Percentiles rank a stretch among this genome's conserved stretches.
These are phyloP conservation scores for Tubosaeta brunneosetosa DNA, from an alignment of 768 basidiomycete genomes.

Conservation along the genomic window DNA sequence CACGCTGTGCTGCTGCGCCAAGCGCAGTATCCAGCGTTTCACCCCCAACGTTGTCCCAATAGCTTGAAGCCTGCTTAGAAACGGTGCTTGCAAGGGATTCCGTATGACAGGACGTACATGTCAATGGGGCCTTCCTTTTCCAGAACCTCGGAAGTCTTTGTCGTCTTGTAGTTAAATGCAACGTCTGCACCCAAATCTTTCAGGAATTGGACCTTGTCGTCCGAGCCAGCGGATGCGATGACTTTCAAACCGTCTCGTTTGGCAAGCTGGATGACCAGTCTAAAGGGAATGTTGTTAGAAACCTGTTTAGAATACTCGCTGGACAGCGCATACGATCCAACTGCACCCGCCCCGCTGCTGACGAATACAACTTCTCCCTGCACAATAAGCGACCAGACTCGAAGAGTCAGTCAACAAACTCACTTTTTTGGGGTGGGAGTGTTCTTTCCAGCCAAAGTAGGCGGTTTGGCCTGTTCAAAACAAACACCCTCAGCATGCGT, in stretches of 20 bases:
- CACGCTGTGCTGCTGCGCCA: constrained; percentile 37
- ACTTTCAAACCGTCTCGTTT: constrained; percentile 56
- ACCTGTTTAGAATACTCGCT: not conserved
- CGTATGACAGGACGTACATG: constrained; percentile 30
- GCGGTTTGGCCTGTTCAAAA: constrained; percentile 15
- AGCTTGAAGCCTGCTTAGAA: constrained; percentile 2
- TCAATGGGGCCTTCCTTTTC: constrained; percentile 54
- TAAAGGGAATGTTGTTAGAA: constrained; percentile 8
- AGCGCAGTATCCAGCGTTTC: constrained; percentile 55
- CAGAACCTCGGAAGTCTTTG: constrained; percentile 47
- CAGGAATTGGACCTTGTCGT: constrained; percentile 67
- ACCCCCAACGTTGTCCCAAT: constrained; percentile 54
- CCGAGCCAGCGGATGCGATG: constrained; percentile 65
- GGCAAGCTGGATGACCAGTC: constrained; percentile 48
- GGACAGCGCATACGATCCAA: constrained; percentile 50
- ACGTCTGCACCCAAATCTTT: constrained; percentile 62
- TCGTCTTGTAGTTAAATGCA: constrained; percentile 71
- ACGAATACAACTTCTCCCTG: constrained; percentile 51
- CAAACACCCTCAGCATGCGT: not conserved
- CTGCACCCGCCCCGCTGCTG: constrained; percentile 41
- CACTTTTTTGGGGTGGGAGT: constrained; percentile 16
- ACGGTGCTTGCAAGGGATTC: not conserved
- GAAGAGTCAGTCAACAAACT: constrained; percentile 2
- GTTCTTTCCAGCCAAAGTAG: constrained; percentile 6
- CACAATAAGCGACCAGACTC: not conserved